Percentiles rank a stretch among this genome's conserved stretches.
Conservation (phyloP, 495 filamentous ascomycete genomes). For the Penicilliopsis zonata region DNA sequence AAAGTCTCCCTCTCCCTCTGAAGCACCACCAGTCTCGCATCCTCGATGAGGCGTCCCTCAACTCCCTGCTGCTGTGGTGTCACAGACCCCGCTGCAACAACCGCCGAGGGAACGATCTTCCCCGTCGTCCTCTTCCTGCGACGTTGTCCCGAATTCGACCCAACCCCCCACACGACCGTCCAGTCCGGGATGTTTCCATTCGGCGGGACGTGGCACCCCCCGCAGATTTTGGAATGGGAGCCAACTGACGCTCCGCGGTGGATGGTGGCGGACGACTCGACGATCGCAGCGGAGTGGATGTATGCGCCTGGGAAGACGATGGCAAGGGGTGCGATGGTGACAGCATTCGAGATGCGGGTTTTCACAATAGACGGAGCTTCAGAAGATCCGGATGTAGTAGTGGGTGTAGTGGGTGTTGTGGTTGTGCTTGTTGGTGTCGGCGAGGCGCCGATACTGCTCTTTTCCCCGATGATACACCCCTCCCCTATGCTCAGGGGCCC, state of each 20-base stretch:
- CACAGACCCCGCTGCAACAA: conserved; percentile 10
- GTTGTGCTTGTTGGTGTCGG: conserved; percentile 5
- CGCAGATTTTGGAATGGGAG: conserved; percentile 29
- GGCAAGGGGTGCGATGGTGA: conserved; percentile 20
- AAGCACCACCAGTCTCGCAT: conserved; percentile 33
- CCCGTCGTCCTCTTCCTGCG: conserved; percentile 15
- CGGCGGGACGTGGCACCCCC: conserved; percentile 20
- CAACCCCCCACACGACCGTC: conserved; percentile 32
- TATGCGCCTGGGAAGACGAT: conserved; percentile 22
- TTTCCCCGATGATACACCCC: conserved; percentile 67
- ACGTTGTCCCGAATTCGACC: conserved; percentile 20
- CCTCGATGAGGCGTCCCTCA: conserved; percentile 28
- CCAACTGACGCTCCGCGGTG: conserved; percentile 20
- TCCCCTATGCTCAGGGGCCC: conserved; percentile 64
- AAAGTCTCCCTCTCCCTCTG: conserved; percentile 32
- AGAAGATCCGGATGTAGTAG: conserved; percentile 5
- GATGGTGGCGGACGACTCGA: conserved; percentile 24
- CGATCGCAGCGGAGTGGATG: conserved; percentile 20
- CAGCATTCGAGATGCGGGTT: conserved; percentile 24
- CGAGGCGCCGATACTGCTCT: conserved; percentile 43
- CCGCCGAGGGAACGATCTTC: conserved; percentile 11
- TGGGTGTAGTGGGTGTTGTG: conserved; percentile 1
- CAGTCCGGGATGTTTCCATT: conserved; percentile 21
- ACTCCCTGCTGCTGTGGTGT: conserved; percentile 12
- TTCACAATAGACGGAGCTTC: not conserved